These are phyloP conservation scores for Zoysia japonica DNA, from an alignment of 176 grass and related monocot genomes.

Conservation along the genomic window DNA sequence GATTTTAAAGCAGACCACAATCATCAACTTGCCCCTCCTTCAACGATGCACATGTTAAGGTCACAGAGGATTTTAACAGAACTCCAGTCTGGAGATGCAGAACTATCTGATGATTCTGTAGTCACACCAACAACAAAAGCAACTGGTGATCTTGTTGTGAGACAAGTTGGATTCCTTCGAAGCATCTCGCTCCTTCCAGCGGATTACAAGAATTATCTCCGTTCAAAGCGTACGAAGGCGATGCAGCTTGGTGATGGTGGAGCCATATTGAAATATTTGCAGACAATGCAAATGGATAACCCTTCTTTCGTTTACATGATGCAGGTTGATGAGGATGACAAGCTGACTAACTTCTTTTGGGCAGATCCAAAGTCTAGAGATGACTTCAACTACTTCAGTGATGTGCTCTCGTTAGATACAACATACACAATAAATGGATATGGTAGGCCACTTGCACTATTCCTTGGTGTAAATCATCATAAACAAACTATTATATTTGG, in stretches of 20 bases:
- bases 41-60: conserved; percentile 97
- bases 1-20: conserved; percentile 98
- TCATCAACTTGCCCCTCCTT: conserved; percentile 91
- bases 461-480: conserved; percentile 97
- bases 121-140: conserved; percentile 68
- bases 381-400: conserved; percentile 79
- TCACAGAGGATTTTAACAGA: conserved; percentile 92
- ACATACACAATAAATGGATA: conserved; percentile 97
- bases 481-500: conserved; percentile 93
- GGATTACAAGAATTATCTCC: conserved; percentile 91
- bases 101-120: conserved; percentile 81
- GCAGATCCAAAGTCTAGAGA: conserved; percentile 84
- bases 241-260: conserved; percentile 94
- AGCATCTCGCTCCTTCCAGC: conserved; percentile 76
- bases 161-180: conserved; percentile 73
- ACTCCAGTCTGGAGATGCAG: conserved; percentile 77
- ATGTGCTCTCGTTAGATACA: conserved; percentile 85
- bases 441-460: conserved; percentile 75
- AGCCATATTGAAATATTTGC: conserved; percentile 90
- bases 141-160: conserved; percentile 69
- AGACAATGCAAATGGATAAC: conserved; percentile 93
- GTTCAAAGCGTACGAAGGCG: conserved; percentile 71
- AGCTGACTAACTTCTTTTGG: conserved; percentile 96
- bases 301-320: conserved; percentile 92
- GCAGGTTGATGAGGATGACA: conserved; percentile 98